Evolutionary conservation across 1,284 basidiomycete genomes (phyloP).

Genomic region (Entoloma clypeatum): DNA sequence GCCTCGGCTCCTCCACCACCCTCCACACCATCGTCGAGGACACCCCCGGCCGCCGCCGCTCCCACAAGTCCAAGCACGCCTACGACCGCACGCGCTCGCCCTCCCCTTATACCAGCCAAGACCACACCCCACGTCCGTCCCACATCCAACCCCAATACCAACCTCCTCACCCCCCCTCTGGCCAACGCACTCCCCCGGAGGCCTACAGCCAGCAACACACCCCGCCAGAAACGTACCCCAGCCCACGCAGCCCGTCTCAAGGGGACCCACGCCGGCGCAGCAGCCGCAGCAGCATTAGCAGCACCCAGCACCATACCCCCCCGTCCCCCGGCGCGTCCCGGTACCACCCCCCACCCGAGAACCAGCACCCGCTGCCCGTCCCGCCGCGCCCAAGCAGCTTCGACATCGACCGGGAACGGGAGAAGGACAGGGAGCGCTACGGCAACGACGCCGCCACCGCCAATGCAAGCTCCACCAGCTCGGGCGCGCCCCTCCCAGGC

Average conservation of each 20-base stretch:
- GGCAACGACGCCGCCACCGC: too few species aligned
- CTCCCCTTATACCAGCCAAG: slow-evolving; percentile 8
- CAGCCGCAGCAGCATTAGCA: too few species aligned
- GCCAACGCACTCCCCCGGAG: too few species aligned
- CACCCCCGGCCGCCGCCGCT: slow-evolving; percentile 5
- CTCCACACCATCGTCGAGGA: slow-evolving; percentile 33
- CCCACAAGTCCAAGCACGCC: too few species aligned
- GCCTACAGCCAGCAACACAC: too few species aligned
- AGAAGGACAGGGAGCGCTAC: too few species aligned
- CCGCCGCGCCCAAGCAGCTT: too few species aligned
- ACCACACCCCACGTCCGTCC: not conserved
- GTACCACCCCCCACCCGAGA: slow-evolving; percentile 2
- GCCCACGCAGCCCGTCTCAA: not conserved
- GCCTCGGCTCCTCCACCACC: too few species aligned
- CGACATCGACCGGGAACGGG: too few species aligned
- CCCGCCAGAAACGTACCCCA: slow-evolving; percentile 16
- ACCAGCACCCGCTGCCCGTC: not conserved
- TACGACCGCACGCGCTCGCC: too few species aligned
- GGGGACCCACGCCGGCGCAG: not conserved
- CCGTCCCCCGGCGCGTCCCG: slow-evolving; percentile 5
- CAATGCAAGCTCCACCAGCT: too few species aligned
- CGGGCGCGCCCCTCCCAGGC: too few species aligned
- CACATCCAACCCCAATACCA: not conserved
- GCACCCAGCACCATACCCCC: slow-evolving; percentile 12
- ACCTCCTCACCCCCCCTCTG: slow-evolving; percentile 5